Evolutionary conservation across 2,329 filamentous ascomycete genomes (phyloP), one percentile per base, ranked within the genome.

Genomic region (Fusarium guadeloupense): DNA sequence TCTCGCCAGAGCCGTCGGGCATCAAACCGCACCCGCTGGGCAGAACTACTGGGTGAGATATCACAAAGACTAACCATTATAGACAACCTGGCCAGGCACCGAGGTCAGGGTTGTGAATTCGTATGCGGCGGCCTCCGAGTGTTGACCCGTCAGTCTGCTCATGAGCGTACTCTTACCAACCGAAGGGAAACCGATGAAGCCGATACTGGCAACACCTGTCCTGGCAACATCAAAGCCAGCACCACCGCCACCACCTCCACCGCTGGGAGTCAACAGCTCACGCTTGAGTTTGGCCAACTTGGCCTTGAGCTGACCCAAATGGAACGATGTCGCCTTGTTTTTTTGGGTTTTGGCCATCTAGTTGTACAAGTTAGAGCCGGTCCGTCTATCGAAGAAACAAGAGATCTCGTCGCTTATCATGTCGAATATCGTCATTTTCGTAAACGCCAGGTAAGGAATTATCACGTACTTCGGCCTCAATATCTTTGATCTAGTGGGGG

Each of bases 71-170:
- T 62, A 74, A 84, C 83, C 95, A 73, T 99, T 98, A 80, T 98
- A 98, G 69, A 90, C 80, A 60, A 99, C 93, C 80, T 98, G 95
- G 48, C 95, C 95, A 35, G 95, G 95, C 42, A 99, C 95, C 39
- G 94, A 97, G 30, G 95, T 99, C 76, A 99, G 84, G 49, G 95
- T 99, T 66, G 95, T 99, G 81, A 99, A 99, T 76, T 99, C 95
- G 79, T 99, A 99, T 46, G 94, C 95, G 16, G 95, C 95, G 51
- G 88, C 94, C 83, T 99, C 95, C 3, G 94, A 98, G 76, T 99
- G 94, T 78, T 97, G 94, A 46, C 95, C 95, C 37, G 95, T 99
- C 74, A 99, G 80, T 72, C 83, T 88, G 75, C 89, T 97, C 93
- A 99, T 97, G 71, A 99, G 83, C 44, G 95, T 99, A 85, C 92